These are phyloP conservation scores for Dryadomyces quercus-mongolicae DNA, from an alignment of 2,329 filamentous ascomycete genomes.

Conservation along the genomic window DNA sequence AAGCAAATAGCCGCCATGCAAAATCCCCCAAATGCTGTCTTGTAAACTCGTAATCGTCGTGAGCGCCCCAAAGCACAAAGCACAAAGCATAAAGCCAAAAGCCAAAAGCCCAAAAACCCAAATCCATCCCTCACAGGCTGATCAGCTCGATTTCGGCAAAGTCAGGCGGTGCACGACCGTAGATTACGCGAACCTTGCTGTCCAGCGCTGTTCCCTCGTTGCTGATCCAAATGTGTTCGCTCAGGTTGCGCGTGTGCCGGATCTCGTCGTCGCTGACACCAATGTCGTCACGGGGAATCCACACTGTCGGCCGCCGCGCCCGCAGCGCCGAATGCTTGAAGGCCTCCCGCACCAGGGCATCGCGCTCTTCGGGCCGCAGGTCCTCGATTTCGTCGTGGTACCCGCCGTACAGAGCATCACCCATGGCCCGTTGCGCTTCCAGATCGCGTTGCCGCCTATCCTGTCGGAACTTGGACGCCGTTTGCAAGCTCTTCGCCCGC, in stretches of 20 bases:
- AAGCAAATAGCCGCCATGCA: no score
- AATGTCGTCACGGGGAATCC: constrained; percentile 85
- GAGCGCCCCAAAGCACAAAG: no score
- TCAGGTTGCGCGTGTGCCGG: constrained; percentile 60
- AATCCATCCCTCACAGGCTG: constrained; percentile 41
- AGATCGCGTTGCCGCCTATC: constrained; percentile 46
- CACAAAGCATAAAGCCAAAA: no score
- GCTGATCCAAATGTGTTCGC: constrained; percentile 78
- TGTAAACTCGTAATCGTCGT: neutral
- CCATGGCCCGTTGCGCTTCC: constrained; percentile 61
- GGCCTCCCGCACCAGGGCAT: constrained; percentile 71
- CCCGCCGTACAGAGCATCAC: constrained; percentile 72
- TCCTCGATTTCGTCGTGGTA: constrained; percentile 93
- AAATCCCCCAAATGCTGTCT: neutral
- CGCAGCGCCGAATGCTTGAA: constrained; percentile 86
- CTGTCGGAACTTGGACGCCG: constrained; percentile 34
- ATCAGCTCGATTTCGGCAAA: constrained; percentile 84
- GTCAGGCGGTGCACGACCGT: constrained; percentile 75
- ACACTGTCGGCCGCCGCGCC: constrained; percentile 74
- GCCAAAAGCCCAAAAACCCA: no score
- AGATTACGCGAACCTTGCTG: constrained; percentile 70
- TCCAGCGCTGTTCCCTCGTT: constrained; percentile 87
- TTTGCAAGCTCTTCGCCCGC: constrained; percentile 25
- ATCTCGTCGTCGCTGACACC: constrained; percentile 91
- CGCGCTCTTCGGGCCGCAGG: constrained; percentile 77